Percentiles rank a stretch among this genome's conserved stretches.
These are phyloP conservation scores for Penicillium sumatraense DNA, from an alignment of 2,329 filamentous ascomycete genomes.

Conservation along the genomic window DNA sequence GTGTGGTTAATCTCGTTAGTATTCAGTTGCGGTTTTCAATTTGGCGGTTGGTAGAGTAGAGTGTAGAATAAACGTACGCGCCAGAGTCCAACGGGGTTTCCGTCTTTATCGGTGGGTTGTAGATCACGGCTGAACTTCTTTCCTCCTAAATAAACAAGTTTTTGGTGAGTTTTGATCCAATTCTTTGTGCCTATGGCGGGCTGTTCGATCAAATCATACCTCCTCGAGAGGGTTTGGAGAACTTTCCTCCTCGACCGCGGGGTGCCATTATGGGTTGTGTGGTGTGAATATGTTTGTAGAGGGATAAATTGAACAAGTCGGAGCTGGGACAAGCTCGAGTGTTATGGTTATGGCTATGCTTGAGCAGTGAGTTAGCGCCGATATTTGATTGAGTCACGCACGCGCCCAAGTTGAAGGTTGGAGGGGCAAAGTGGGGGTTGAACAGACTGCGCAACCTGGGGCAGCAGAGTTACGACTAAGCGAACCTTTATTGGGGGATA, in stretches of 20 bases:
- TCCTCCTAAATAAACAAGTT: slow-evolving; percentile 67
- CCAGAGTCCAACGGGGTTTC: slow-evolving; percentile 90
- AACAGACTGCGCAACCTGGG: neutral
- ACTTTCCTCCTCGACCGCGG: slow-evolving; percentile 87
- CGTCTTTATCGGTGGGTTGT: slow-evolving; percentile 84
- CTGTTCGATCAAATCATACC: slow-evolving; percentile 59
- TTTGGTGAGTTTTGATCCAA: neutral
- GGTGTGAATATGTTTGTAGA: neutral
- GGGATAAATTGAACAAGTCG: neutral
- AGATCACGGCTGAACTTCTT: slow-evolving; percentile 95
- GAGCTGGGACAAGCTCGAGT: neutral
- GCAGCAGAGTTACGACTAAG: too few species aligned
- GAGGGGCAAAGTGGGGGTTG: neutral
- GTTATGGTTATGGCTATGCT: neutral
- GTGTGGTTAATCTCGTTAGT: neutral
- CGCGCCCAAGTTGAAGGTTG: neutral
- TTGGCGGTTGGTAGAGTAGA: neutral
- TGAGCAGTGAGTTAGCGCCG: neutral
- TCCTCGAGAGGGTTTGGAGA: slow-evolving; percentile 89
- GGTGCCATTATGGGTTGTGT: slow-evolving; percentile 42
- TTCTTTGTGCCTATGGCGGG: neutral
- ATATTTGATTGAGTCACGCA: too few species aligned
- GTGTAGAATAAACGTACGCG: slow-evolving; percentile 55
- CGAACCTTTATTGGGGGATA: too few species aligned
- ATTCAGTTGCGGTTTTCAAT: neutral